Percentiles rank a stretch among this genome's conserved stretches.
phyloP scores from a whole-genome alignment of 768 basidiomycete species.

The Trametes sanguinea region DNA sequence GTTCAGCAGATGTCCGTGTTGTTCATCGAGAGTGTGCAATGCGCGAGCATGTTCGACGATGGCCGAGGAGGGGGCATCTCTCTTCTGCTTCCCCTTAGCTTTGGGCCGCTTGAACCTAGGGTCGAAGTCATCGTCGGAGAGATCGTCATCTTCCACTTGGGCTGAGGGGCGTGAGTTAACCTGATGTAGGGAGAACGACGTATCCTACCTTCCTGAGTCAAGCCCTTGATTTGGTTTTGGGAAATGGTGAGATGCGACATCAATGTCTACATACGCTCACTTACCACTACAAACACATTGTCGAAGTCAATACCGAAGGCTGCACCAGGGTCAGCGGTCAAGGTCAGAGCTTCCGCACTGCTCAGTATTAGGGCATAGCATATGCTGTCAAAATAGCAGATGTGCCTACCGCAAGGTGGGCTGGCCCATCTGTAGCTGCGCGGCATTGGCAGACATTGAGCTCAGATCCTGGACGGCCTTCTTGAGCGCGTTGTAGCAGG shows the following conservation, averaged over 20 bases:
- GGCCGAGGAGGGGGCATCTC: slow-evolving; percentile 32
- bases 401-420: slow-evolving; percentile 57
- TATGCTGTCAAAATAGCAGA: too few relatives aligned
- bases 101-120: slow-evolving; percentile 32
- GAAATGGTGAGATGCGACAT: background rate
- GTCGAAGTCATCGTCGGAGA: slow-evolving; percentile 53
- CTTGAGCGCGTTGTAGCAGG: slow-evolving; percentile 75
- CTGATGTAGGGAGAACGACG: too few relatives aligned
- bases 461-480: slow-evolving; percentile 73
- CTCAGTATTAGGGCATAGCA: too few relatives aligned
- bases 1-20: slow-evolving; percentile 69
- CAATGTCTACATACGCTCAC: background rate
- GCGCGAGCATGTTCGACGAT: slow-evolving; percentile 12
- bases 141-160: slow-evolving; percentile 28
- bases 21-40: slow-evolving; percentile 67
- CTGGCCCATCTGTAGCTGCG: slow-evolving; percentile 71
- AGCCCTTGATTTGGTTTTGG: too few relatives aligned
- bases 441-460: slow-evolving; percentile 44
- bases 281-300: slow-evolving; percentile 58
- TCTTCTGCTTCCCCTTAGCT: slow-evolving; percentile 30
- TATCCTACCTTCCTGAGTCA: too few relatives aligned
- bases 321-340: slow-evolving; percentile 49
- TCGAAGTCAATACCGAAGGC: slow-evolving; percentile 62
- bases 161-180: background rate
- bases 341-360: slow-evolving; percentile 39